Conservation (phyloP, 1,284 basidiomycete genomes). For the Moesziomyces globuligerus region DNA sequence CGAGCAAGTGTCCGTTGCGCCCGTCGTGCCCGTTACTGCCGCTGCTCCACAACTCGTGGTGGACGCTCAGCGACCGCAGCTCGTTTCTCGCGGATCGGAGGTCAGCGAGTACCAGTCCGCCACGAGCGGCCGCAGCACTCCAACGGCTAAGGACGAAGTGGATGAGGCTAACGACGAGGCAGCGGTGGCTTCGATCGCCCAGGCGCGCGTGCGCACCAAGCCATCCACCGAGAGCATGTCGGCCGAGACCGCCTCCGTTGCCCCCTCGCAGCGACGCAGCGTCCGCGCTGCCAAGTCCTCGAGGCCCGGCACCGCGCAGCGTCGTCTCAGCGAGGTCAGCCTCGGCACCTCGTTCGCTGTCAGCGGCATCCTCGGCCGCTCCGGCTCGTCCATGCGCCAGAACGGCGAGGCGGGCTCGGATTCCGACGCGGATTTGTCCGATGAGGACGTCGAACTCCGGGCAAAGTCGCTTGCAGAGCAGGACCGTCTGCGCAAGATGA, state of each 20-base stretch:
- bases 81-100: conserved; percentile 29
- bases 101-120: conserved; percentile 43
- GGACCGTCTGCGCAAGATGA: conserved; percentile 59
- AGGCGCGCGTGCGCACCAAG: conserved; percentile 8
- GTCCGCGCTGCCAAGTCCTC: conserved; percentile 29
- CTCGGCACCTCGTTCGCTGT: conserved; percentile 56
- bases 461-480: conserved; percentile 54
- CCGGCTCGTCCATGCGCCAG: conserved; percentile 11
- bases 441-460: conserved; percentile 54
- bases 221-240: neutral
- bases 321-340: conserved; percentile 54
- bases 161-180: conserved; percentile 17
- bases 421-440: conserved; percentile 38
- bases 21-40: too few relatives aligned
- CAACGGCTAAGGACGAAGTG: conserved; percentile 6
- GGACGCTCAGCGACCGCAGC: conserved; percentile 10
- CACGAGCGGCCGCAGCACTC: conserved; percentile 38
- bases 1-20: conserved; percentile 3
- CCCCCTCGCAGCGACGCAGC: conserved; percentile 26
- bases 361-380: conserved; percentile 46
- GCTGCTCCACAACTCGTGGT: conserved; percentile 5
- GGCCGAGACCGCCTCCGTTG: conserved; percentile 18
- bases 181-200: conserved; percentile 9
- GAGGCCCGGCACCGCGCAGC: conserved; percentile 36
- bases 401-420: conserved; percentile 48